A percentile compares a stretch with the other conserved stretches of the same genome.
These are phyloP conservation scores for Selaginella tamariscina DNA, from an alignment of 75 land plant genomes.

Conservation along the genomic window DNA sequence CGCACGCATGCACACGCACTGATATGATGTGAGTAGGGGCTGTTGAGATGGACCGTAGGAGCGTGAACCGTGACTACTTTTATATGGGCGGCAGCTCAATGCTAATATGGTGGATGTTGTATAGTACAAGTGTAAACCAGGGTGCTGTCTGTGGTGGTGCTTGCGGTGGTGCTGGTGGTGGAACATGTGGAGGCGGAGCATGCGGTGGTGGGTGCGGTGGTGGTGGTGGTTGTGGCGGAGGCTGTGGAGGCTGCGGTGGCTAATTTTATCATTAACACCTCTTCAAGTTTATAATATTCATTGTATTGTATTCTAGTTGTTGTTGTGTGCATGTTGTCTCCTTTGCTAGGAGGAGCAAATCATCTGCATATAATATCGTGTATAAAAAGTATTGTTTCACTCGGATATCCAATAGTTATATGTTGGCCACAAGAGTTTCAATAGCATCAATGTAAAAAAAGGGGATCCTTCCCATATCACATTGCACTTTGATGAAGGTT, in stretches of 20 bases:
- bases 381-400: too few relatives aligned
- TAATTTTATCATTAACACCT: too few relatives aligned
- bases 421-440: too few relatives aligned
- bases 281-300: too few relatives aligned
- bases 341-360: too few relatives aligned
- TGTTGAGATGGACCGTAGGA: slow-evolving; percentile 4
- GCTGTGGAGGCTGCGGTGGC: slow-evolving; percentile 1
- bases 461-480: too few relatives aligned
- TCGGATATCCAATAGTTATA: too few relatives aligned
- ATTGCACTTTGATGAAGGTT: too few relatives aligned
- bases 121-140: slow-evolving; percentile 6
- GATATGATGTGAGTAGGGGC: not conserved
- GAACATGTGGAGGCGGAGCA: slow-evolving; percentile 6
- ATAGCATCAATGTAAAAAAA: too few relatives aligned
- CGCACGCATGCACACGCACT: not conserved
- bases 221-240: not conserved
- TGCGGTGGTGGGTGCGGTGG: slow-evolving; percentile 8
- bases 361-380: too few relatives aligned
- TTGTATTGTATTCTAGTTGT: too few relatives aligned
- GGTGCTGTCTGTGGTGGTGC: slow-evolving; percentile 17
- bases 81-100: not conserved
- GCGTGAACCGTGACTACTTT: slow-evolving; percentile 3
- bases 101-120: not conserved
- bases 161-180: not conserved
- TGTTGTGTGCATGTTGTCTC: too few relatives aligned